phyloP scores from a whole-genome alignment of 371 early-diverging fungal species.

The Zychaea mexicana region DNA sequence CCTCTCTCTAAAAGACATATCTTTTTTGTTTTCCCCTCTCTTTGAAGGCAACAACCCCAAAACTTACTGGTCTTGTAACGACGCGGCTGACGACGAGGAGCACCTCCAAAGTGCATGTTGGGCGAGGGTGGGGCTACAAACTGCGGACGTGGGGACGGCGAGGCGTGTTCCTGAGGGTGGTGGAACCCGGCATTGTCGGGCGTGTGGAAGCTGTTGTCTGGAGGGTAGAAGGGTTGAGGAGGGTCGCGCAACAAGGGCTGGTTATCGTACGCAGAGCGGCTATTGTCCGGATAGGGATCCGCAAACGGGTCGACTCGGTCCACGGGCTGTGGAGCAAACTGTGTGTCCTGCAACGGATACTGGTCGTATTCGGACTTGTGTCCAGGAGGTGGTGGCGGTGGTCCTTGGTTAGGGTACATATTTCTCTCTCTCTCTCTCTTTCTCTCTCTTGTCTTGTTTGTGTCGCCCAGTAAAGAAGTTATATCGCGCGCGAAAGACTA shows the following conservation, averaged over 20 bases:
- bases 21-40: too few relatives aligned
- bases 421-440: neutral
- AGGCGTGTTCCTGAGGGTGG: conserved; percentile 2
- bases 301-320: conserved; percentile 42
- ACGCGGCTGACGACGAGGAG: conserved; percentile 56
- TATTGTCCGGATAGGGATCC: conserved; percentile 34
- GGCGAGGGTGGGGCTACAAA: conserved; percentile 24
- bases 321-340: conserved; percentile 37
- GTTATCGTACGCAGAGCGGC: conserved; percentile 19
- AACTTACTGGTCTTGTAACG: conserved; percentile 62
- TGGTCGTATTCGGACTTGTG: conserved; percentile 35
- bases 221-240: conserved; percentile 15
- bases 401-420: conserved; percentile 16
- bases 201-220: conserved; percentile 3
- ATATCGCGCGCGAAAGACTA: too few relatives aligned
- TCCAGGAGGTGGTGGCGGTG: conserved; percentile 18
- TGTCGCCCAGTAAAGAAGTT: too few relatives aligned
- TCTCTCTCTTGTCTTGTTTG: too few relatives aligned
- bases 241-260: conserved; percentile 32
- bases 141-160: conserved; percentile 5
- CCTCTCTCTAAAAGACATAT: too few relatives aligned
- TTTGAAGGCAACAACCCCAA: neutral
- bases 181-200: neutral
- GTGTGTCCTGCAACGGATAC: conserved; percentile 46
- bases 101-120: conserved; percentile 54